These are phyloP conservation scores for Yamadazyma akitaensis DNA, from an alignment of 805 yeast species.

Conservation along the genomic window DNA sequence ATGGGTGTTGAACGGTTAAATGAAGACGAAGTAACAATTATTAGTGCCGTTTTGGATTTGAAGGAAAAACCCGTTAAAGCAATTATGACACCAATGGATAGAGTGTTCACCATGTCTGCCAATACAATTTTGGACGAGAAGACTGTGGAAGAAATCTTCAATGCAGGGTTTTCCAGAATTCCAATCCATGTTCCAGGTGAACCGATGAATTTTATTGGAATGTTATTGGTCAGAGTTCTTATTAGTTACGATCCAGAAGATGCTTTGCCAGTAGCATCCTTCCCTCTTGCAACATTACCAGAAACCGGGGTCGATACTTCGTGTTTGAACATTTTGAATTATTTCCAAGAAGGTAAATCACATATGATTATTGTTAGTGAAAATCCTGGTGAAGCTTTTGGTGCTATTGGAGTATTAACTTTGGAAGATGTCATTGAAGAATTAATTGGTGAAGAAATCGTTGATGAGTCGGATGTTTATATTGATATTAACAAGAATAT, in stretches of 20 bases:
- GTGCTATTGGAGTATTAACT: constrained; percentile 89
- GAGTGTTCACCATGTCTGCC: constrained; percentile 84
- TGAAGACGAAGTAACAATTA: constrained; percentile 94
- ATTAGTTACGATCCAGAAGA: constrained; percentile 98
- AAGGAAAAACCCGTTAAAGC: constrained; percentile 84
- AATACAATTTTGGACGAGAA: constrained; percentile 79
- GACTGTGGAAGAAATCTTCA: constrained; percentile 83
- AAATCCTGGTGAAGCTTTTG: constrained; percentile 76
- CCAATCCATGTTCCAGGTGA: constrained; percentile 91
- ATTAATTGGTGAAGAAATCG: constrained; percentile 94
- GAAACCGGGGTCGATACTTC: constrained; percentile 91
- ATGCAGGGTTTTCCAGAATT: constrained; percentile 91
- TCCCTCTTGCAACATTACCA: constrained; percentile 94
- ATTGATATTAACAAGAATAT: constrained; percentile 87
- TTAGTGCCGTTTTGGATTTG: constrained; percentile 87
- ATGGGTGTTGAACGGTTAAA: constrained; percentile 94
- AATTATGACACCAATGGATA: constrained; percentile 92
- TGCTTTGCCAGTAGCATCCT: constrained; percentile 83
- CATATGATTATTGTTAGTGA: constrained; percentile 94
- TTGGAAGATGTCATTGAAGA: constrained; percentile 98
- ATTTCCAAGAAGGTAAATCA: constrained; percentile 96
- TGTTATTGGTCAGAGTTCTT: constrained; percentile 87
- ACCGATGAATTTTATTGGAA: constrained; percentile 88
- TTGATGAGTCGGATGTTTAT: constrained; percentile 93
- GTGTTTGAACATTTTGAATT: constrained; percentile 87